Conservation (phyloP, 306 rosid genomes). For the Vicia villosa region DNA sequence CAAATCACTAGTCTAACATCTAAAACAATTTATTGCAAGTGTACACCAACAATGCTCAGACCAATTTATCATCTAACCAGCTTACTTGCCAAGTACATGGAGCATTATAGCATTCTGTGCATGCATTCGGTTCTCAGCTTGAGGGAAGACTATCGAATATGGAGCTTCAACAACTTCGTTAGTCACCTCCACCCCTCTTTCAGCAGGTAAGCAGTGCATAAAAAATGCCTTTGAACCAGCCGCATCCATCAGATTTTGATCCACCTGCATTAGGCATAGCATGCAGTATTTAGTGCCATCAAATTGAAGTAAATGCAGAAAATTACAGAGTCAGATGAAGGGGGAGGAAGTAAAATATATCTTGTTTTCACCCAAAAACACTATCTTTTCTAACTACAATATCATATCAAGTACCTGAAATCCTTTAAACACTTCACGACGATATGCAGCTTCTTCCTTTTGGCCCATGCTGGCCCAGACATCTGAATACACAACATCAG, state of each 20-base stretch:
- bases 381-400: background rate
- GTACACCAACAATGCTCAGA: background rate
- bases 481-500: conserved; percentile 83
- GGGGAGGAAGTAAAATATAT: background rate
- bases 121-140: conserved; percentile 97
- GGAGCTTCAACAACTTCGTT: conserved; percentile 88
- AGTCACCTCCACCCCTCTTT: conserved; percentile 96
- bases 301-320: background rate
- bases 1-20: conserved; percentile 12
- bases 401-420: conserved; percentile 69
- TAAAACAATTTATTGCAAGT: conserved; percentile 4
- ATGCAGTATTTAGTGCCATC: background rate
- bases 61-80: background rate
- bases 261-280: conserved; percentile 52
- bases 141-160: conserved; percentile 87
- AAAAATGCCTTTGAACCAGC: conserved; percentile 85
- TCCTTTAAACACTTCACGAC: conserved; percentile 74
- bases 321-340: background rate
- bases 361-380: background rate
- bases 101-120: conserved; percentile 99
- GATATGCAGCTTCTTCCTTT: conserved; percentile 90
- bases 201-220: conserved; percentile 98
- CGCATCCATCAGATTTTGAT: conserved; percentile 70
- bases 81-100: conserved; percentile 69
- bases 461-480: conserved; percentile 99